Evolutionary conservation across 1,139 yeast genomes (phyloP).

Genomic region (Saccharomyces hybrid): DNA sequence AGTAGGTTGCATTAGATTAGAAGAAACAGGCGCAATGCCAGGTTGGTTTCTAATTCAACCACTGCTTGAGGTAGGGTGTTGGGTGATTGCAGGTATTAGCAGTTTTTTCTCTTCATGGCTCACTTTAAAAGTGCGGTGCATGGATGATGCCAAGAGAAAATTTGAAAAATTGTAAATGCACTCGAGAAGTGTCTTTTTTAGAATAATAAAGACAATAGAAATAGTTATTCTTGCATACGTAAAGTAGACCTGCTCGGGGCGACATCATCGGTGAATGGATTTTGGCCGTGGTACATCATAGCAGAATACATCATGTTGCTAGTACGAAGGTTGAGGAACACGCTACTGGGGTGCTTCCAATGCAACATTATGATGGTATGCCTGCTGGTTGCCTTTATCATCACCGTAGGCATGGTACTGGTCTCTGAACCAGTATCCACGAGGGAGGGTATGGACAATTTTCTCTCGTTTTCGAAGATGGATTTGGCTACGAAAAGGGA

Average conservation of each 20-base stretch:
- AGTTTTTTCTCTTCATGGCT: not conserved
- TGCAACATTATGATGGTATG: constrained; percentile 6
- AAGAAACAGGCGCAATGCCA: not conserved
- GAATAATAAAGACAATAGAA: not conserved
- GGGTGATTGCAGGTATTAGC: not conserved
- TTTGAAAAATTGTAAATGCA: not conserved
- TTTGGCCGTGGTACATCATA: not conserved
- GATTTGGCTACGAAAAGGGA: constrained; percentile 24
- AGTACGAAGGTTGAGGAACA: not conserved
- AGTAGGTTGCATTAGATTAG: not conserved
- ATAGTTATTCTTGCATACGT: not conserved
- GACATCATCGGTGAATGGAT: not conserved
- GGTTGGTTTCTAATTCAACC: not conserved
- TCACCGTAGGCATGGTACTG: constrained; percentile 3
- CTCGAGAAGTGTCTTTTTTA: not conserved
- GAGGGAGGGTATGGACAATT: no score
- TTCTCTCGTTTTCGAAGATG: constrained; percentile 13
- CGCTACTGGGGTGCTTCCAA: not conserved
- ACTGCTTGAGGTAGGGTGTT: not conserved
- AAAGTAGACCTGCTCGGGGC: not conserved
- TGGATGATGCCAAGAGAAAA: constrained; percentile 1
- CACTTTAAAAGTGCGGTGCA: not conserved
- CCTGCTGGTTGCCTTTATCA: constrained; percentile 6
- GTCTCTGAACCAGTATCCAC: not conserved
- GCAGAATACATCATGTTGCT: not conserved